These are phyloP conservation scores for Dendrobium nobile DNA, from an alignment of 106 monocot genomes.

Conservation along the genomic window DNA sequence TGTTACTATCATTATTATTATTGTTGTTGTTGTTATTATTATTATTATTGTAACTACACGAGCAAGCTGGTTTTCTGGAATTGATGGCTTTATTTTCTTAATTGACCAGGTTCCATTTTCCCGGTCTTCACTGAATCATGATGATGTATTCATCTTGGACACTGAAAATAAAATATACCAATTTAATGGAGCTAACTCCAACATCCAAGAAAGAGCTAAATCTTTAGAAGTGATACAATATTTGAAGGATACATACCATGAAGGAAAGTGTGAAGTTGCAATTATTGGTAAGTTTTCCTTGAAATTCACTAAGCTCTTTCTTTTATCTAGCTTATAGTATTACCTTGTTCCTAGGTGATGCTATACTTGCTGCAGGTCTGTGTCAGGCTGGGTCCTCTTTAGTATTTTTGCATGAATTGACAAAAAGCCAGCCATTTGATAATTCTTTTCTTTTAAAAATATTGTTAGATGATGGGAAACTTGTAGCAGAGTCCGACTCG, in stretches of 20 bases:
- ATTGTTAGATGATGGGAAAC: constrained; percentile 39
- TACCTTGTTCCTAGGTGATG: neutral
- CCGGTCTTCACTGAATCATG: constrained; percentile 29
- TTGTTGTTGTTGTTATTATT: neutral
- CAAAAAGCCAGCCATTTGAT: neutral
- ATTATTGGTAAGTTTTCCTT: constrained; percentile 28
- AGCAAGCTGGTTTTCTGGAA: neutral
- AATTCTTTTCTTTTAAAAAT: neutral
- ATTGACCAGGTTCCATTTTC: constrained; percentile 29
- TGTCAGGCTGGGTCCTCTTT: neutral
- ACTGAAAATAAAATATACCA: constrained; percentile 29
- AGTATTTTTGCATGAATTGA: neutral
- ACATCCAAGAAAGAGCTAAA: constrained; percentile 33
- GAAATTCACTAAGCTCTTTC: neutral
- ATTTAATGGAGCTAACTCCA: constrained; percentile 29
- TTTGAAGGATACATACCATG: constrained; percentile 37
- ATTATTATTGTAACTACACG: neutral
- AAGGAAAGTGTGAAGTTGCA: constrained; percentile 44
- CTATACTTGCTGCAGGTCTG: neutral
- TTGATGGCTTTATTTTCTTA: neutral
- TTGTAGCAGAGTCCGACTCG: constrained; percentile 36
- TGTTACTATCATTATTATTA: neutral
- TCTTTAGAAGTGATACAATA: constrained; percentile 36
- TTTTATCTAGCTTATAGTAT: neutral
- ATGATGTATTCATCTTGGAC: constrained; percentile 27